phyloP scores from a whole-genome alignment of 1,139 yeast genomes.

The Protomyces lactucae-debilis region DNA sequence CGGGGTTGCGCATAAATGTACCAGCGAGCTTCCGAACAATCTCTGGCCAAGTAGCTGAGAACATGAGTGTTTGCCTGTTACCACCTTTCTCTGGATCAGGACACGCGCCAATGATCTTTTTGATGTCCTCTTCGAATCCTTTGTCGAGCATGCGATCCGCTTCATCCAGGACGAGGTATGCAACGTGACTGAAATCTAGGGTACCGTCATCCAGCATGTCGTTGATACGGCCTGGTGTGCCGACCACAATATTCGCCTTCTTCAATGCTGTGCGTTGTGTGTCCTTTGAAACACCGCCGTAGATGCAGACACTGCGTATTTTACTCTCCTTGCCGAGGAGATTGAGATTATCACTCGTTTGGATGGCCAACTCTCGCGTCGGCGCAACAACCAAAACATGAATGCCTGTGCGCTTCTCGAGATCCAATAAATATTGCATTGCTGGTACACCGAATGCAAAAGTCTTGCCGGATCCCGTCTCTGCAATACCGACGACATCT shows the following conservation, averaged over 20 bases:
- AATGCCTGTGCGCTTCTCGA: conserved; percentile 46
- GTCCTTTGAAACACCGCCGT: conserved; percentile 97
- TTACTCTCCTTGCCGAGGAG: conserved; percentile 59
- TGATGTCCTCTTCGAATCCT: conserved; percentile 96
- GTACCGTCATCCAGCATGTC: conserved; percentile 89
- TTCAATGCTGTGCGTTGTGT: conserved; percentile 66
- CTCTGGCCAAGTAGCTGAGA: conserved; percentile 84
- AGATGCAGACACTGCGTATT: conserved; percentile 73
- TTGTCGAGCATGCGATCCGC: conserved; percentile 98
- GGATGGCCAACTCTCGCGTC: conserved; percentile 94
- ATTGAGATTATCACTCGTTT: conserved; percentile 65
- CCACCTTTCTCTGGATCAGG: conserved; percentile 37
- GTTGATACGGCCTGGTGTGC: conserved; percentile 93
- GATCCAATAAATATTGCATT: conserved; percentile 54
- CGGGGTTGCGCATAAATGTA: conserved; percentile 74
- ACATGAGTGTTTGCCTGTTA: conserved; percentile 77
- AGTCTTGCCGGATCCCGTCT: conserved; percentile 97
- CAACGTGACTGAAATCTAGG: conserved; percentile 60
- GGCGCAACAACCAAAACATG: conserved; percentile 87
- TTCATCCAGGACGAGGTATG: conserved; percentile 86
- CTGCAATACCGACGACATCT: conserved; percentile 96
- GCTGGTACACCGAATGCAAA: conserved; percentile 98
- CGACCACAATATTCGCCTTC: conserved; percentile 73
- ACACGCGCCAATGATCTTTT: conserved; percentile 62
- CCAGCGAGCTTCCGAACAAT: conserved; percentile 90